Evolutionary conservation across 2,329 filamentous ascomycete genomes (phyloP).

Genomic region (Parastagonospora avenae): DNA sequence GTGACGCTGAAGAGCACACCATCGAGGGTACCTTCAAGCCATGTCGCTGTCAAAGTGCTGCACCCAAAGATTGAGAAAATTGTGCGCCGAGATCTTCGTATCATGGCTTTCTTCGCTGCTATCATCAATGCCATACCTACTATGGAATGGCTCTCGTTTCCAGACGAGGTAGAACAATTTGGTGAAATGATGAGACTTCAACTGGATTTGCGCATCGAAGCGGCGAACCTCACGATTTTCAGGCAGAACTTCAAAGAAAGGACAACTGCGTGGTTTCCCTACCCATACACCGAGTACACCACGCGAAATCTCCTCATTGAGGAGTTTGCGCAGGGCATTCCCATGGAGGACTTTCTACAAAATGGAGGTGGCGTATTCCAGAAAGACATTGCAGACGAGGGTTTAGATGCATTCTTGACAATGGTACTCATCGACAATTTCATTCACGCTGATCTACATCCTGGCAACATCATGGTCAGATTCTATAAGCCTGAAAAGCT

Average conservation of each 20-base stretch:
- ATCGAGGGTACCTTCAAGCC: slow-evolving; percentile 82
- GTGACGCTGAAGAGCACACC: slow-evolving; percentile 85
- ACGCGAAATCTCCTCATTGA: slow-evolving; percentile 92
- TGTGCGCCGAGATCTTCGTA: slow-evolving; percentile 86
- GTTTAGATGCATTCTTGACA: slow-evolving; percentile 90
- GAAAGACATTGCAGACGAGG: slow-evolving; percentile 91
- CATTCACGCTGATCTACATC: slow-evolving; percentile 93
- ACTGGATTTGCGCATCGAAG: slow-evolving; percentile 91
- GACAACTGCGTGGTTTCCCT: slow-evolving; percentile 95
- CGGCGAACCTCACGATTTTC: slow-evolving; percentile 86
- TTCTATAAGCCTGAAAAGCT: slow-evolving; percentile 86
- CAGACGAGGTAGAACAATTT: slow-evolving; percentile 91
- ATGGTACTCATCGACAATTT: slow-evolving; percentile 99
- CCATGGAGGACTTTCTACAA: slow-evolving; percentile 85
- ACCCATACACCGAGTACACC: slow-evolving; percentile 89
- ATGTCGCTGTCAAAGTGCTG: slow-evolving; percentile 94
- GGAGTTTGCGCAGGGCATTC: slow-evolving; percentile 94
- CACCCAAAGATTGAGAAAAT: slow-evolving; percentile 89
- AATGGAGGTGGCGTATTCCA: slow-evolving; percentile 93
- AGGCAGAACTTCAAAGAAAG: slow-evolving; percentile 87
- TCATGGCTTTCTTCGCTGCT: slow-evolving; percentile 91
- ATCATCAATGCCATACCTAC: slow-evolving; percentile 86
- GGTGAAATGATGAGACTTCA: slow-evolving; percentile 99
- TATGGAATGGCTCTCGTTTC: slow-evolving; percentile 95
- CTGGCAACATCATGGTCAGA: slow-evolving; percentile 98